Evolutionary conservation across 257 asterid species (phyloP), one percentile per base, ranked within the genome.

Genomic region (Linderniella brevidens): DNA sequence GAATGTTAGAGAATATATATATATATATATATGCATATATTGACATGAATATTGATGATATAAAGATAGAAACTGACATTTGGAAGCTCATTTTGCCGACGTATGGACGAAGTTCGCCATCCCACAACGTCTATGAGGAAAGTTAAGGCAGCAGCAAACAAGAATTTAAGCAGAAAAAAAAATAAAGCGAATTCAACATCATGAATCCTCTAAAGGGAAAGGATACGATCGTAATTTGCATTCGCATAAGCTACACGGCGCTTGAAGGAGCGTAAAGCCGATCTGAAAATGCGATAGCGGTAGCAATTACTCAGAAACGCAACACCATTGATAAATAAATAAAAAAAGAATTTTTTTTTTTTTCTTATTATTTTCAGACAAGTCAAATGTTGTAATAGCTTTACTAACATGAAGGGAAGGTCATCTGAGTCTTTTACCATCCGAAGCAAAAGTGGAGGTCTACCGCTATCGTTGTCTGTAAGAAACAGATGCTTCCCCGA

Each of bases 201-300:
- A 25, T 2, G 32, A 25, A 25, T 25, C 32, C 32, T 25, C 32
- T 25, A 25, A 25, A 25, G 32, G 32, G 32, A 25, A 61, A 78
- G 92, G 92, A 81, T 86, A 86, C 94, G 79, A 56, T 81, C 96
- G 65, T 66, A 79, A 57, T 78, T 81, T 48, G 93, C 94, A 48
- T 86, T 86, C 37, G 96, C 92, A 69, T 86, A 86, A 19, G 86
- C 93, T 73, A 77, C 96, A 8, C 94, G 86, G 14, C 96, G 93
- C 77, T 77, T 86, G 64, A 86, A 86, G 52, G 84, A 65, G 41
- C 73, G 75, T 65, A 86, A 55, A 43, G 93, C 93, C 56, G 96
- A 86, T 51, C 96, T 86, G 64, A 60, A 62, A 9, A 36, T 16
- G 37, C 43, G 48, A 45, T 54, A 35, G 41, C 32, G 32, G 32